Evolutionary conservation across 106 monocot genomes (phyloP), one percentile per base, ranked within the genome.

Genomic region (Apostasia ramifera): DNA sequence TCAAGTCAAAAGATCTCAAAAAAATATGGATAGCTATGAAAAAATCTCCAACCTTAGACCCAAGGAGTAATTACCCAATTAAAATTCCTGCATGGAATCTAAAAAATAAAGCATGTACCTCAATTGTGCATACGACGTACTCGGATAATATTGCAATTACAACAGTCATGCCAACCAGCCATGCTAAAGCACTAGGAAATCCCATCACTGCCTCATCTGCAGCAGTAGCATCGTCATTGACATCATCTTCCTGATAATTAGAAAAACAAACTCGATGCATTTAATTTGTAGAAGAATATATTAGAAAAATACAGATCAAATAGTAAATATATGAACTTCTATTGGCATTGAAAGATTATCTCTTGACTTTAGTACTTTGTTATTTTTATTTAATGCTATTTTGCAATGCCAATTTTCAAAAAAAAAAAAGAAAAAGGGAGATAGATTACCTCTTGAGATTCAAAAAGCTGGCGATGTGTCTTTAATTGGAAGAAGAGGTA

Each of bases 401-500:
- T n/a, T n/a, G n/a, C n/a, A n/a, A n/a, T n/a, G n/a, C n/a, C n/a
- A n/a, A n/a, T n/a, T 38, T n/a, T n/a, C n/a, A n/a, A n/a, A n/a
- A n/a, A n/a, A n/a, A n/a, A n/a, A n/a, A n/a, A n/a, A 66, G 26
- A 11, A 48, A 66, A 4, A 52, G 9, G 48, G 4, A 51, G 5
- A 2, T 44, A 50, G 26, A 42, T 48, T 14, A 84, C 84, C 76
- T 80, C 76, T 66, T 77, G 59, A 8, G 71, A 46, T 40, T 88
- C 91, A 53, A 91, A 94, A 2, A 65, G 76, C 48, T 81, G 76
- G 57, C 87, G 80, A 60, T 94, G 87, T 12, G 94, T 94, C 81
- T 88, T 94, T 9, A 94, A 75, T 70, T 94, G 94, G 77, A 94
- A 94, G 81, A 91, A 83, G 69, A 94, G 80, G 70, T 88, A 90